Base-by-base conservation (phyloP, 352 stramenopile genomes). In the Phytophthora foliorum region DNA sequence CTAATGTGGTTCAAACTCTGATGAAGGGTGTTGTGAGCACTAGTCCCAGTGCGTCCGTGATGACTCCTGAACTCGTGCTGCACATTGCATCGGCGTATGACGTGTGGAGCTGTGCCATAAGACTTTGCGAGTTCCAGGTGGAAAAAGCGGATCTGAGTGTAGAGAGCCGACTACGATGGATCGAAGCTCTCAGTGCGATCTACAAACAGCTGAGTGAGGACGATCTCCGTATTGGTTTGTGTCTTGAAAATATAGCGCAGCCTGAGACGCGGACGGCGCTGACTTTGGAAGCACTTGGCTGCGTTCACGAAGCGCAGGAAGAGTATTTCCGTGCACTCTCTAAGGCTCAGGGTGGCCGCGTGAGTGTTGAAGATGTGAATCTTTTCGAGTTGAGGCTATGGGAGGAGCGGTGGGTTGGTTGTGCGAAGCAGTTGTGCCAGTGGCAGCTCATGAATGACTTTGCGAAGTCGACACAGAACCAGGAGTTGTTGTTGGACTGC, bases 401-500 rank as follows among this genome's bases (percentile, higher is more conserved):
- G 90, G 87, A 97, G 66, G 85, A 97, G 42, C 83, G 90, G 25
- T 98, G 94, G 94, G 89, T 98, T 32, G 93, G 88, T 2, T 97
- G 89, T 64, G 90, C 91, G 2, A 93, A 96, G 75, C 89, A 98
- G 55, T 69, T 98, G 32, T 97, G 90, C 21, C 91, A 98, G 67
- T 98, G 94, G 94, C 86, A 94, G 59, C 79, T 98, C 8, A 93
- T 98, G 86, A 90, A 95, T 65, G 89, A 97, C 52, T 98, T 97
- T 72, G 91, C 91, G 11, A 95, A 96, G 62, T 83, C 90, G 32
- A 96, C 93, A 31, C 87, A 97, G 56, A 97, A 98, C 75, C 91
- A 97, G 39, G 91, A 97, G 22, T 75, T 98, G 46, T 67, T 98
- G 45, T 67, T 98, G n/a, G 94, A 98, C 62, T 97, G 91, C 45